Evolutionary conservation across 768 basidiomycete genomes (phyloP).

Genomic region (Agrocybe pediades): DNA sequence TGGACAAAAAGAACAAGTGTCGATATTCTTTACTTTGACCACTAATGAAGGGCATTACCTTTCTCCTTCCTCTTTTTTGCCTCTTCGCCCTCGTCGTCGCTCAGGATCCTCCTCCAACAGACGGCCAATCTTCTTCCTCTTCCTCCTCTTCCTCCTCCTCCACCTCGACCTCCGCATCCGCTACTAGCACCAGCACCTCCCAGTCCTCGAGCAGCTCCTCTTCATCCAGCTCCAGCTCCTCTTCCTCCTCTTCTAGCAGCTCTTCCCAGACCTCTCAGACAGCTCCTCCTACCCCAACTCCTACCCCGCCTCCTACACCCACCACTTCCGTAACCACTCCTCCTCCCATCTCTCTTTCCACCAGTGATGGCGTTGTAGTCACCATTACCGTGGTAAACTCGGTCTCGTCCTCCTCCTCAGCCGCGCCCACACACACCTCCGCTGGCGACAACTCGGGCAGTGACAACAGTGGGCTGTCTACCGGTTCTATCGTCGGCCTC

Average conservation of each 20-base stretch:
- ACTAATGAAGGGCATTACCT: conserved; percentile 1
- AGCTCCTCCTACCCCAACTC: conserved; percentile 11
- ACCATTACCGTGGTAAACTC: conserved; percentile 26
- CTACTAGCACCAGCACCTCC: neutral
- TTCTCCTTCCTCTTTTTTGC: neutral
- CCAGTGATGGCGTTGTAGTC: conserved; percentile 20
- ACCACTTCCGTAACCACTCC: conserved; percentile 16
- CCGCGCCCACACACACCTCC: conserved; percentile 25
- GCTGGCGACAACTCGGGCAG: conserved; percentile 17
- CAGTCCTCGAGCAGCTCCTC: neutral
- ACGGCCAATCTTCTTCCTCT: neutral
- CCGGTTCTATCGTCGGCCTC: conserved; percentile 77
- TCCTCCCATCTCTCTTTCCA: conserved; percentile 10
- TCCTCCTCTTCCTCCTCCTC: neutral
- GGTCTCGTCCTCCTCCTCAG: conserved; percentile 21
- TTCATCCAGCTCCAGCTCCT: conserved; percentile 10
- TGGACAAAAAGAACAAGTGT: neutral
- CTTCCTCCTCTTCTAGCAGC: conserved; percentile 13
- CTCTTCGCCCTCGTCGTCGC: neutral
- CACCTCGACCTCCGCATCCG: neutral
- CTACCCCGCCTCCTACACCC: conserved; percentile 15
- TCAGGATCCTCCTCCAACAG: neutral
- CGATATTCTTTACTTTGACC: neutral
- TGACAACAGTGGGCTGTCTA: conserved; percentile 46
- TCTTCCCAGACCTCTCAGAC: conserved; percentile 13